A percentile compares a stretch with the other conserved stretches of the same genome.
phyloP scores from a whole-genome alignment of 352 stramenopile genomes.

The Phytophthora nicotianae region DNA sequence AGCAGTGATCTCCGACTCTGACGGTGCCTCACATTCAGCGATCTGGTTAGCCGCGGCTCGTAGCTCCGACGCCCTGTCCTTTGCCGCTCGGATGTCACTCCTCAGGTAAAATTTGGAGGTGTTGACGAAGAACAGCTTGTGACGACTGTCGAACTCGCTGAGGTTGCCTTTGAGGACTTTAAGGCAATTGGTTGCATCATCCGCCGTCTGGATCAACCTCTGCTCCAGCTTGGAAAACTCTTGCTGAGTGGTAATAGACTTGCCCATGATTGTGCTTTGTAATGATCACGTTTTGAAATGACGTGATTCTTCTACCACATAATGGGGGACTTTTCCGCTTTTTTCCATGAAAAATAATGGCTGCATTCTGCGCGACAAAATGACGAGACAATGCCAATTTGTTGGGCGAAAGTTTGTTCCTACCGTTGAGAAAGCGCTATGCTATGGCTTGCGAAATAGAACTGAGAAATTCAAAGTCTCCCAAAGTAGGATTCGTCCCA shows the following conservation, averaged over 20 bases:
- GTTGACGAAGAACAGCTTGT: constrained; percentile 27
- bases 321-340: not conserved
- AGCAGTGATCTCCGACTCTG: constrained; percentile 32
- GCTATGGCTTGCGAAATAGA: no score
- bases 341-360: constrained; percentile 13
- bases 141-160: constrained; percentile 30
- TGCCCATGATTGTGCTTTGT: constrained; percentile 18
- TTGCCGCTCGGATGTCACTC: constrained; percentile 30
- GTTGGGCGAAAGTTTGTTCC: not conserved
- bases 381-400: constrained; percentile 4
- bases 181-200: constrained; percentile 24
- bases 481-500: no score
- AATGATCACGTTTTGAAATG: constrained; percentile 25
- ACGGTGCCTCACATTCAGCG: constrained; percentile 11
- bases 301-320: not conserved
- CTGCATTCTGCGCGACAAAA: constrained; percentile 13
- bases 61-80: constrained; percentile 24
- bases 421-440: no score
- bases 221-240: constrained; percentile 34
- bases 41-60: constrained; percentile 28
- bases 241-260: constrained; percentile 15
- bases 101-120: constrained; percentile 32
- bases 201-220: constrained; percentile 25
- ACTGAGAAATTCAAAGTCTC: no score
- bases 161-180: constrained; percentile 33